Evolutionary conservation across 495 filamentous ascomycete genomes (phyloP).

Genomic region (Aspergillus cavernicola): DNA sequence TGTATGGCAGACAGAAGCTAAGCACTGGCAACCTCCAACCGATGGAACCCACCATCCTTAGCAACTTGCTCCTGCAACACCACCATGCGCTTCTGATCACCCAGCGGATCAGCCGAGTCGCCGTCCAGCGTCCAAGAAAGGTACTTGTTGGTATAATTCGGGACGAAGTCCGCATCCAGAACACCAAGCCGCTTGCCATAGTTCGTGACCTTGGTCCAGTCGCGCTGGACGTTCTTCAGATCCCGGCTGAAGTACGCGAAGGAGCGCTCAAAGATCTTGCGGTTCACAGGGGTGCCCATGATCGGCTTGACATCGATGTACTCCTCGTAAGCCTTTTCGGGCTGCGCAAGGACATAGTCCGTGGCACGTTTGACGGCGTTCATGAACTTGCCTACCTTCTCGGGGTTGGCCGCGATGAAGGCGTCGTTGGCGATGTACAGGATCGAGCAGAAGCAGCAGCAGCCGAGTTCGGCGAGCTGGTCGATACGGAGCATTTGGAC

Average conservation of each 20-base stretch:
- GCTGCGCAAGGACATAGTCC: constrained; percentile 60
- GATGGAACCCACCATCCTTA: constrained; percentile 42
- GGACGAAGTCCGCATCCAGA: constrained; percentile 50
- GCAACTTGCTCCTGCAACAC: constrained; percentile 57
- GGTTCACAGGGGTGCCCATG: constrained; percentile 61
- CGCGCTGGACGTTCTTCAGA: constrained; percentile 64
- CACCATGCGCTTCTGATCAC: constrained; percentile 65
- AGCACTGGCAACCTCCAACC: constrained; percentile 34
- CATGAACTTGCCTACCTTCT: constrained; percentile 57
- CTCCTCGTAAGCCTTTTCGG: constrained; percentile 54
- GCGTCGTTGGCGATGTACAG: constrained; percentile 67
- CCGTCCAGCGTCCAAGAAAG: constrained; percentile 57
- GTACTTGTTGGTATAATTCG: constrained; percentile 67
- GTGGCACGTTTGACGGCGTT: constrained; percentile 62
- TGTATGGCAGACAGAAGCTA: no score
- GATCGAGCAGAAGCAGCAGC: constrained; percentile 74
- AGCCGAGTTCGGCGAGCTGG: constrained; percentile 66
- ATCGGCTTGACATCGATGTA: constrained; percentile 65
- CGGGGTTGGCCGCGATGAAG: constrained; percentile 58
- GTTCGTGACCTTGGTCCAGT: constrained; percentile 66
- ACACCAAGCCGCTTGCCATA: constrained; percentile 66
- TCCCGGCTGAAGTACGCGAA: constrained; percentile 69
- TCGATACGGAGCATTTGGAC: constrained; percentile 74
- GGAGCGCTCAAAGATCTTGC: constrained; percentile 69
- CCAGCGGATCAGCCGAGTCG: constrained; percentile 57